A percentile compares a stretch with the other conserved stretches of the same genome.
Conservation (phyloP, 1,284 basidiomycete species). For the Pseudozyma hubeiensis region DNA sequence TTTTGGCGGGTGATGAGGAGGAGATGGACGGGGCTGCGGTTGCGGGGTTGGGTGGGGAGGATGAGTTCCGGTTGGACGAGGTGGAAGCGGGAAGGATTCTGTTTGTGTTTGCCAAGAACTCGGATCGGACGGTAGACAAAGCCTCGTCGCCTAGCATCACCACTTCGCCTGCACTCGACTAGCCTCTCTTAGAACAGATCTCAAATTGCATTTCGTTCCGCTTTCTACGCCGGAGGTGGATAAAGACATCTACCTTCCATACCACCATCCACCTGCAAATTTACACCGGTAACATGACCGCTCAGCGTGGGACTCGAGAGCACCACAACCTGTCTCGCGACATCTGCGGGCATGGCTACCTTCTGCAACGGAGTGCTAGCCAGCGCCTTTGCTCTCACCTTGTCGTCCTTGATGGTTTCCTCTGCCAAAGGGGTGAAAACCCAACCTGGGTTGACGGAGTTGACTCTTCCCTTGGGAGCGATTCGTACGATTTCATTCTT, state of each 20-base stretch:
- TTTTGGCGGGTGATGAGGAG: constrained; percentile 11
- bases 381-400: constrained; percentile 70
- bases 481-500: constrained; percentile 84
- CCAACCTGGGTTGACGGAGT: constrained; percentile 80
- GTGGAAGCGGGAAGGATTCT: constrained; percentile 41
- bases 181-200: background rate
- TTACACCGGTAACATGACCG: constrained; percentile 79
- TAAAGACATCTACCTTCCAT: constrained; percentile 76
- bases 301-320: constrained; percentile 76
- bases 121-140: constrained; percentile 21
- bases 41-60: background rate
- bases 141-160: constrained; percentile 2
- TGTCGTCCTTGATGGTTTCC: constrained; percentile 70
- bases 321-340: constrained; percentile 77
- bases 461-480: constrained; percentile 78
- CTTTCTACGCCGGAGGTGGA: constrained; percentile 25
- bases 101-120: constrained; percentile 51
- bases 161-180: constrained; percentile 15
- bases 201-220: background rate
- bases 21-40: constrained; percentile 6
- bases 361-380: constrained; percentile 78
- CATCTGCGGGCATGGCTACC: constrained; percentile 75
- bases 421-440: constrained; percentile 76
- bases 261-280: constrained; percentile 79
- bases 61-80: constrained; percentile 25